Evolutionary conservation across 148 eudicot genomes (phyloP).

Genomic region (Diospyros lotus): DNA sequence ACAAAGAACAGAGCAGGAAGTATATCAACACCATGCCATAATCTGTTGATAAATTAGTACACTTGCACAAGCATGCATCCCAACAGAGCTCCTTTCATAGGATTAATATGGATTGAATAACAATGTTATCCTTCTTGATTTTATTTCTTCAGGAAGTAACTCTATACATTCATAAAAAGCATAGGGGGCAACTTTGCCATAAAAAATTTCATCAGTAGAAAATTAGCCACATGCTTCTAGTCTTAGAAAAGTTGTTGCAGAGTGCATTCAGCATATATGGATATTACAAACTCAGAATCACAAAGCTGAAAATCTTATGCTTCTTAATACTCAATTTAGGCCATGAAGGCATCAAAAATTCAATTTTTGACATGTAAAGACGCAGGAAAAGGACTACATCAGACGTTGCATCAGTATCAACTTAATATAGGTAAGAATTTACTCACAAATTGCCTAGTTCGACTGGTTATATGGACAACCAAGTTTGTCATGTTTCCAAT

Average conservation of each 20-base stretch:
- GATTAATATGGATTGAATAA: too few relatives aligned
- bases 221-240: too few relatives aligned
- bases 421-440: not conserved
- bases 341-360: not conserved
- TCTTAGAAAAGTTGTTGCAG: not conserved
- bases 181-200: not conserved
- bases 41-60: not conserved
- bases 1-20: not conserved
- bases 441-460: slow-evolving; percentile 81
- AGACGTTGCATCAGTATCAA: not conserved
- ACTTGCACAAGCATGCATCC: not conserved
- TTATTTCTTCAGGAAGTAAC: not conserved
- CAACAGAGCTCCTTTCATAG: too few relatives aligned
- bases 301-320: not conserved
- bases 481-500: slow-evolving; percentile 98
- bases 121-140: too few relatives aligned
- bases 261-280: not conserved
- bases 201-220: not conserved
- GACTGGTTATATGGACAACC: slow-evolving; percentile 69
- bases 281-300: not conserved
- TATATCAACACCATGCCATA: not conserved
- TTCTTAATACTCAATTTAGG: not conserved
- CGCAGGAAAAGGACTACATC: not conserved
- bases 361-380: not conserved
- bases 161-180: not conserved